phyloP scores from a whole-genome alignment of 345 rosid genomes.

The Conringia planisiliqua region DNA sequence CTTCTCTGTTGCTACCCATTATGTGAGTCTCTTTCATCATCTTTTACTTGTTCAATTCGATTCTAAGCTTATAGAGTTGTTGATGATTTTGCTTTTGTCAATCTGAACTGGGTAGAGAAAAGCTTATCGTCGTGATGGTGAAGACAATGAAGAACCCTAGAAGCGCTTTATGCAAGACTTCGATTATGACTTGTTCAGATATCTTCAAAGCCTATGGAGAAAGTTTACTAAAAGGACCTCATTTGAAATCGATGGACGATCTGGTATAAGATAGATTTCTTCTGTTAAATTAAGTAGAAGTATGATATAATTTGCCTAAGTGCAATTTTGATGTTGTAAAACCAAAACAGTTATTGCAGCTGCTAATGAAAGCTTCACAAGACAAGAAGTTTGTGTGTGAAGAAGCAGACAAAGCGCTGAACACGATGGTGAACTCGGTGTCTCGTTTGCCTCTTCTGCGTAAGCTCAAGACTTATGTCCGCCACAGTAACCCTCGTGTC shows the following conservation, averaged over 20 bases:
- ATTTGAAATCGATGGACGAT: slow-evolving; percentile 54
- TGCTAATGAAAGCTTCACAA: slow-evolving; percentile 86
- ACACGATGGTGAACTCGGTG: slow-evolving; percentile 51
- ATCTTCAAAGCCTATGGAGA: slow-evolving; percentile 67
- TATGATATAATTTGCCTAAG: background rate
- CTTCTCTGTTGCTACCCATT: slow-evolving; percentile 54
- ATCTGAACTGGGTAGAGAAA: slow-evolving; percentile 47
- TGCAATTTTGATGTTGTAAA: background rate
- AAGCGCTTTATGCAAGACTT: slow-evolving; percentile 90
- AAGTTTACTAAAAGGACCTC: slow-evolving; percentile 43
- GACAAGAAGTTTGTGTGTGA: slow-evolving; percentile 92
- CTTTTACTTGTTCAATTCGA: background rate
- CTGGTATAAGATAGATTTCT: slow-evolving; percentile 39
- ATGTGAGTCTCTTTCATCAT: slow-evolving; percentile 38
- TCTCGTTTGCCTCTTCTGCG: slow-evolving; percentile 56
- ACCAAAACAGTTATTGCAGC: slow-evolving; percentile 23
- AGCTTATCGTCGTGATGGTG: slow-evolving; percentile 58
- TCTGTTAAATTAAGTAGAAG: background rate
- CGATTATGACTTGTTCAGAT: slow-evolving; percentile 86
- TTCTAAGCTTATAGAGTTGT: background rate
- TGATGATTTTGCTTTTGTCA: background rate
- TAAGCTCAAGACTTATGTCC: slow-evolving; percentile 51
- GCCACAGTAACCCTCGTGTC: slow-evolving; percentile 61
- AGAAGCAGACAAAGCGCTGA: slow-evolving; percentile 73
- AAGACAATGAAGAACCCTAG: slow-evolving; percentile 92